Conservation (phyloP, 2,329 filamentous ascomycete genomes). For the Clarireedia paspali region DNA sequence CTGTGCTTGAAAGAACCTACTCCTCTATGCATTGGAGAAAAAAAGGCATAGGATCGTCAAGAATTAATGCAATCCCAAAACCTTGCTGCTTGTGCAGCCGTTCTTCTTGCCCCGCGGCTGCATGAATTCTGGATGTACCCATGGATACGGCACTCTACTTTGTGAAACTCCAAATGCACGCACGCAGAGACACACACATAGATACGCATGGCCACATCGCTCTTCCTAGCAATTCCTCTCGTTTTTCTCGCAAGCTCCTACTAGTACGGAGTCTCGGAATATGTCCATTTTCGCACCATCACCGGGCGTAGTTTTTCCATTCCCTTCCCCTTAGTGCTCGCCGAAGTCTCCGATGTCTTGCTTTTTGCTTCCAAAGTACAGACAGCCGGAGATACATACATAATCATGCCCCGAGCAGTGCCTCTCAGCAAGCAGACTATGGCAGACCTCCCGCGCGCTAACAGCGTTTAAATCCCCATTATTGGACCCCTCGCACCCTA, state of each 20-base stretch:
- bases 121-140: slow-evolving; percentile 6
- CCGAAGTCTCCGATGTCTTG: background rate
- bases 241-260: background rate
- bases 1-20: no score
- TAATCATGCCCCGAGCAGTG: background rate
- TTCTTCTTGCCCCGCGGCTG: slow-evolving; percentile 2
- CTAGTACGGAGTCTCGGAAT: background rate
- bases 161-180: background rate
- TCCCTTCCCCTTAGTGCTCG: no score
- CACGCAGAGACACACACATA: background rate
- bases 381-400: background rate
- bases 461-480: slow-evolving; percentile 9
- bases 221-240: background rate
- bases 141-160: background rate
- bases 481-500: slow-evolving; percentile 2
- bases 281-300: background rate
- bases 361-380: background rate
- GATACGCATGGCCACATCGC: background rate
- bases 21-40: no score
- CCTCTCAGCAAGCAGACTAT: background rate
- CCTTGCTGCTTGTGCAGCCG: slow-evolving; percentile 1
- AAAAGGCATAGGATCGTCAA: no score
- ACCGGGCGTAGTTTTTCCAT: background rate
- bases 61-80: background rate
- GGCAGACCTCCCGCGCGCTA: slow-evolving; percentile 4